These are phyloP conservation scores for Acacia confusa DNA, from an alignment of 306 rosid genomes.

Conservation along the genomic window DNA sequence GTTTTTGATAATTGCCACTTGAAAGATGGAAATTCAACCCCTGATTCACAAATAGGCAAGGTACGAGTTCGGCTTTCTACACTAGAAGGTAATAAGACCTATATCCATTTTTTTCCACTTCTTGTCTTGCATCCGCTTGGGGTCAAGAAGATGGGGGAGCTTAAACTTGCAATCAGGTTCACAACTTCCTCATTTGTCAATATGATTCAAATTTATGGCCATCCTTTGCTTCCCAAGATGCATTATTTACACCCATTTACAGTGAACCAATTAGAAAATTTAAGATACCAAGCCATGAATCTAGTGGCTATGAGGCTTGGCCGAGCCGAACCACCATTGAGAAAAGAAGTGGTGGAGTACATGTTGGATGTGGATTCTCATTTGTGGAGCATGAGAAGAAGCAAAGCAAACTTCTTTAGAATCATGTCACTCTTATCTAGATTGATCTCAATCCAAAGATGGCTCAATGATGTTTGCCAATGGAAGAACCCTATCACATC, in stretches of 20 bases:
- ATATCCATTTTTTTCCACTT: conserved; percentile 71
- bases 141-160: conserved; percentile 90
- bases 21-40: conserved; percentile 38
- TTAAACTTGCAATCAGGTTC: conserved; percentile 76
- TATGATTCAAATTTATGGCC: conserved; percentile 64
- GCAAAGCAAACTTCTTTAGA: conserved; percentile 91
- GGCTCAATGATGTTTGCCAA: conserved; percentile 71
- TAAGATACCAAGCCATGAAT: conserved; percentile 80
- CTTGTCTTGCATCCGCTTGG: conserved; percentile 74
- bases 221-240: conserved; percentile 87
- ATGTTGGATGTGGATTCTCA: conserved; percentile 86
- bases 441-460: conserved; percentile 47
- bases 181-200: conserved; percentile 65
- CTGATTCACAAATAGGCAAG: conserved; percentile 75
- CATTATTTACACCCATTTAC: conserved; percentile 83
- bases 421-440: conserved; percentile 71
- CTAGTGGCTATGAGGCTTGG: conserved; percentile 69
- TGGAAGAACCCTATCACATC: conserved; percentile 83
- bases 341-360: conserved; percentile 87
- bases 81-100: conserved; percentile 64
- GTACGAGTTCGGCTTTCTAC: conserved; percentile 79
- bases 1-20: conserved; percentile 85
- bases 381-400: conserved; percentile 91
- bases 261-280: conserved; percentile 72
- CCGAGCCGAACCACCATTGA: conserved; percentile 80